Evolutionary conservation across 345 rosid species (phyloP), one percentile per base, ranked within the genome.

Genomic region (Sisymbrium altissimum): DNA sequence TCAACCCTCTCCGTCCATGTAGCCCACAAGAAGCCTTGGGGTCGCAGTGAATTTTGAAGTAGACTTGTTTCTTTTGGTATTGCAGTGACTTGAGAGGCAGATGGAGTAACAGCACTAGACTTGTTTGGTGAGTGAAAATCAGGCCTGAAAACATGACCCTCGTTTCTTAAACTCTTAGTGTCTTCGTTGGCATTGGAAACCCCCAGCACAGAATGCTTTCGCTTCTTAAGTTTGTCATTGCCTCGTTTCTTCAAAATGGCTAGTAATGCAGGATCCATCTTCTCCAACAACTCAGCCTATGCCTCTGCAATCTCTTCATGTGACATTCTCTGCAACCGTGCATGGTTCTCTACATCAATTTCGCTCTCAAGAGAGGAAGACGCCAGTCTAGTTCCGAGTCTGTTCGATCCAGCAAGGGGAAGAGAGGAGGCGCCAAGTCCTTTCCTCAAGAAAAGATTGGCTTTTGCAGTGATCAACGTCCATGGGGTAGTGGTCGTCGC

Each of bases 1-100:
- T 94, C 96, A 64, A 94, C 98, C 82, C 93, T 89, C 75, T 84
- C 78, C 68, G 87, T 87, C 98, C 97, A 94, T 64, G 82, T 66
- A 81, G 79, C 83, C 98, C 98, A 91, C 76, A 77, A 83, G 73
- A 52, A 71, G 69, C 77, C 81, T 72, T 80, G 84, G 54, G 66
- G 59, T 49, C 77, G 81, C 53, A 43, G 75, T 55, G 71, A 43
- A 70, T 78, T 81, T 71, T 80, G 83, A 53, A 68, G 60, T 49
- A 27, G 62, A 48, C 36, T 68, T 64, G 54, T 67, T 50, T 76
- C 73, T 63, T 53, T 73, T 35, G 52, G 77, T 62, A 60, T 61
- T 23, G 78, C 71, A 41, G 43, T 55, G 71, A 57, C 61, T 68
- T 69, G 70, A 79, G 84, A 74, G 72, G 62, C 64, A 61, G 75